phyloP scores from a whole-genome alignment of 2,329 filamentous ascomycete species.

The Monosporascus sp. region DNA sequence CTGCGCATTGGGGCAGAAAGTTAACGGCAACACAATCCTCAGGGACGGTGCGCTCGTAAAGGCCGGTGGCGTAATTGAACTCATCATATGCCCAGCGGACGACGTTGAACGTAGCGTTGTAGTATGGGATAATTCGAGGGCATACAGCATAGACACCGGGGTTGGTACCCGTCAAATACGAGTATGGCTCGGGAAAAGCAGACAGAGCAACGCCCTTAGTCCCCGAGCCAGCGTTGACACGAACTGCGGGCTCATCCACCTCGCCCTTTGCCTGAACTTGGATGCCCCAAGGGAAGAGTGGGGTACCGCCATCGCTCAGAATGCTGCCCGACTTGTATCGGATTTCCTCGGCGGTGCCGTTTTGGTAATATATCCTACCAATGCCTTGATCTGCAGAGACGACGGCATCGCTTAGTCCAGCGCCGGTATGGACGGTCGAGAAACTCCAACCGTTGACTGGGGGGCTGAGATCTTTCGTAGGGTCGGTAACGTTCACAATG shows the following conservation, averaged over 20 bases:
- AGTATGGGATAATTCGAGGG: conserved; percentile 36
- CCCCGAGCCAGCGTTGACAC: conserved; percentile 32
- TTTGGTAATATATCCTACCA: conserved; percentile 42
- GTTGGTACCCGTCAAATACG: conserved; percentile 21
- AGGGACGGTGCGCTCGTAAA: conserved; percentile 24
- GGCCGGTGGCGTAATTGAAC: conserved; percentile 7
- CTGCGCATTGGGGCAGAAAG: conserved; percentile 39
- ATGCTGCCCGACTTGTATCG: conserved; percentile 26
- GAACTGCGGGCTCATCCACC: conserved; percentile 21
- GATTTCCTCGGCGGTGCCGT: conserved; percentile 35
- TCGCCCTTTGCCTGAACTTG: conserved; percentile 18
- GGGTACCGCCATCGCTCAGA: conserved; percentile 36
- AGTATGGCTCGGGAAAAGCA: conserved; percentile 30
- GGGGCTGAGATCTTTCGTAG: conserved; percentile 32
- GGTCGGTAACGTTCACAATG: conserved; percentile 40
- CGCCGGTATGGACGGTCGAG: conserved; percentile 37
- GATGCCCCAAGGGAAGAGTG: conserved; percentile 34
- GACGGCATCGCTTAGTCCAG: conserved; percentile 34
- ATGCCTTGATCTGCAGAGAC: conserved; percentile 18
- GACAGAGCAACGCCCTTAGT: conserved; percentile 30
- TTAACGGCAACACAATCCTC: conserved; percentile 36
- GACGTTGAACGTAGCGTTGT: conserved; percentile 31
- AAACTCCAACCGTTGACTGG: conserved; percentile 37
- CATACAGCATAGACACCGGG: conserved; percentile 38
- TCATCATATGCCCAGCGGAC: conserved; percentile 32